These are phyloP conservation scores for Fraxinus dipetala DNA, from an alignment of 305 asterid genomes.

Conservation along the genomic window DNA sequence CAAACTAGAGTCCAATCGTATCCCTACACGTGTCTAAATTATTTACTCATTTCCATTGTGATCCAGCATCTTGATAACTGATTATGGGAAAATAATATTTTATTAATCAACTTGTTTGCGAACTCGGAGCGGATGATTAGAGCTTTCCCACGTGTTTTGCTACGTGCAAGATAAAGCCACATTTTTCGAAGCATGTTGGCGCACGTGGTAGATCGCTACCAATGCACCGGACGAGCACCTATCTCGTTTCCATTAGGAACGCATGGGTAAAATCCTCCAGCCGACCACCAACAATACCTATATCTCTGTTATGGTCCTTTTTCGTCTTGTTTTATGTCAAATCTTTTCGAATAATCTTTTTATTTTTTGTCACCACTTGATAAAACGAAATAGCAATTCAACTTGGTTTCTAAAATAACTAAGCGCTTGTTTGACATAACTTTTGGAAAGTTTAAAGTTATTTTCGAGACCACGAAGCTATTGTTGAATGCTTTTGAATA, in stretches of 20 bases:
- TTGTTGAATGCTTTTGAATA: no score
- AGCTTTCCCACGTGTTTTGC: not conserved
- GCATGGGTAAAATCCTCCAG: not conserved
- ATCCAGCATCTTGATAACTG: no score
- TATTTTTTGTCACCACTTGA: not conserved
- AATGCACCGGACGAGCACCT: not conserved
- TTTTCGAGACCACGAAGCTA: no score
- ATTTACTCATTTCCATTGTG: no score
- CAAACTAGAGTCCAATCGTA: not conserved
- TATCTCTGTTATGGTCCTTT: not conserved
- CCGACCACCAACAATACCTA: not conserved
- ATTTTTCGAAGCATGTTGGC: not conserved
- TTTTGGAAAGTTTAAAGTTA: no score
- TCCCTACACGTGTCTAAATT: not conserved
- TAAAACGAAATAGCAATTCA: not conserved
- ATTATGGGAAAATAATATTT: no score
- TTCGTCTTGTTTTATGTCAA: not conserved
- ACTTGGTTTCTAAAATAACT: not conserved
- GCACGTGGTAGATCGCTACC: not conserved
- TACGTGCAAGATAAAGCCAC: not conserved
- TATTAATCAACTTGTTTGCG: no score
- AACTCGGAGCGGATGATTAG: not conserved
- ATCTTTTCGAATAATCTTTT: not conserved
- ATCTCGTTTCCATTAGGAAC: not conserved
- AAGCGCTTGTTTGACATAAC: not conserved